Evolutionary conservation across 352 stramenopile species (phyloP).

Genomic region (Phytophthora colocasiae): DNA sequence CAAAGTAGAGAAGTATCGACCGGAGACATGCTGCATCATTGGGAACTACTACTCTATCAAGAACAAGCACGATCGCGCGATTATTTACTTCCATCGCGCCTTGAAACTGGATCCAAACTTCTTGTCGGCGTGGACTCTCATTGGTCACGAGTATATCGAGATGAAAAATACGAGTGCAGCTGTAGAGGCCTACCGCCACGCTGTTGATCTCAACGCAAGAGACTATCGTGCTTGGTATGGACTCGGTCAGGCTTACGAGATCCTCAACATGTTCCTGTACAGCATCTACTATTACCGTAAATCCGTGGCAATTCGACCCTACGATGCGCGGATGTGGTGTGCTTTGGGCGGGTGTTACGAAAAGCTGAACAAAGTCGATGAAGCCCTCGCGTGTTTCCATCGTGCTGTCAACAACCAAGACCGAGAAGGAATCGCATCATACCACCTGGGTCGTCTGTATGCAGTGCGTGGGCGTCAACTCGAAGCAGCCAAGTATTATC

Average conservation of each 20-base stretch:
- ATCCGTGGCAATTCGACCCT: conserved; percentile 94
- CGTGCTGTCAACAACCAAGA: conserved; percentile 82
- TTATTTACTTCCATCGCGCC: conserved; percentile 97
- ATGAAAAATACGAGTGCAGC: conserved; percentile 98
- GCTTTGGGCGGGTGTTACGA: conserved; percentile 92
- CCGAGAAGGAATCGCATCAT: conserved; percentile 77
- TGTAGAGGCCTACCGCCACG: conserved; percentile 96
- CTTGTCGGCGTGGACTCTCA: conserved; percentile 97
- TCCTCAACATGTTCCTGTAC: conserved; percentile 98
- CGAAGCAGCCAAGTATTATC: conserved; percentile 78
- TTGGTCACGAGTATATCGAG: conserved; percentile 99
- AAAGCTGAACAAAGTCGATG: conserved; percentile 72
- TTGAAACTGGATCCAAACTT: conserved; percentile 96
- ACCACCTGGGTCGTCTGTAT: conserved; percentile 70
- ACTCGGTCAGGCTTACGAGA: conserved; percentile 98
- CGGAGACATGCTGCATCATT: conserved; percentile 99
- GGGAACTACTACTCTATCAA: conserved; percentile 92
- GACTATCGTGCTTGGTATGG: conserved; percentile 99
- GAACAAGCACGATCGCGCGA: conserved; percentile 96
- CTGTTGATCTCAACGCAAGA: conserved; percentile 90
- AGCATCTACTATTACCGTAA: conserved; percentile 99
- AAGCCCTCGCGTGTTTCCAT: conserved; percentile 80
- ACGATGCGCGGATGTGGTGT: conserved; percentile 98
- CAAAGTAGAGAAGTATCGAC: conserved; percentile 96
- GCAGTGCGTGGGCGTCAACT: conserved; percentile 53